Evolutionary conservation across 306 rosid species (phyloP).

Genomic region (Sechiopsis laciniata): DNA sequence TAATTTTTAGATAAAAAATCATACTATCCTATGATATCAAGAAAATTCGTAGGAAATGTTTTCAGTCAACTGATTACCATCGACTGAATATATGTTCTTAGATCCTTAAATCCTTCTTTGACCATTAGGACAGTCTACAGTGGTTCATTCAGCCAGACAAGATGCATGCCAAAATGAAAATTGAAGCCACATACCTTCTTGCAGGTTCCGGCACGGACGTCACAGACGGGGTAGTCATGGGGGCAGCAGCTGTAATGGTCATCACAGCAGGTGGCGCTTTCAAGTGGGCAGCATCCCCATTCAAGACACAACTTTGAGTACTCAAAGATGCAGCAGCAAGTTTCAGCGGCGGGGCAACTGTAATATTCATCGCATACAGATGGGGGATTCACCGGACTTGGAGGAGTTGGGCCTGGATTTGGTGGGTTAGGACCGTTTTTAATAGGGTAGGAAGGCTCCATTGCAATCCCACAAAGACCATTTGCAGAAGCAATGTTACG

Average conservation of each 20-base stretch:
- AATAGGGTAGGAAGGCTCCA: conserved; percentile 63
- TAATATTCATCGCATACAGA: conserved; percentile 62
- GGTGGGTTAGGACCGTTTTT: conserved; percentile 68
- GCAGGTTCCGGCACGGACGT: conserved; percentile 51
- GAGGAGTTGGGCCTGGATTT: conserved; percentile 91
- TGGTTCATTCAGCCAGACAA: neutral
- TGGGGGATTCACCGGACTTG: conserved; percentile 77
- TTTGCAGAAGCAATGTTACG: conserved; percentile 39
- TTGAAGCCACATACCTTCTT: conserved; percentile 35
- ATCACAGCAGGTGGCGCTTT: conserved; percentile 85
- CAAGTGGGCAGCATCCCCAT: conserved; percentile 98
- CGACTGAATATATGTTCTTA: too few species aligned
- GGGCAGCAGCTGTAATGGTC: conserved; percentile 94
- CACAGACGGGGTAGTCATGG: conserved; percentile 61
- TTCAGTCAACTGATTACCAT: too few species aligned
- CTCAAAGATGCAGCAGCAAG: conserved; percentile 78
- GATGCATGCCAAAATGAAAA: neutral
- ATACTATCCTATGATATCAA: too few species aligned
- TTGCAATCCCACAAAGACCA: conserved; percentile 77
- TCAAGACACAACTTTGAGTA: conserved; percentile 44
- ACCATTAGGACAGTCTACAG: too few species aligned
- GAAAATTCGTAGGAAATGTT: too few species aligned
- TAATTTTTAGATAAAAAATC: too few species aligned
- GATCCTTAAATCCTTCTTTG: too few species aligned
- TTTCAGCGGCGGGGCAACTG: conserved; percentile 44